Evolutionary conservation across 2,329 filamentous ascomycete genomes (phyloP), one percentile per base, ranked within the genome.

Genomic region (Aspergillus fumigatiaffinis): DNA sequence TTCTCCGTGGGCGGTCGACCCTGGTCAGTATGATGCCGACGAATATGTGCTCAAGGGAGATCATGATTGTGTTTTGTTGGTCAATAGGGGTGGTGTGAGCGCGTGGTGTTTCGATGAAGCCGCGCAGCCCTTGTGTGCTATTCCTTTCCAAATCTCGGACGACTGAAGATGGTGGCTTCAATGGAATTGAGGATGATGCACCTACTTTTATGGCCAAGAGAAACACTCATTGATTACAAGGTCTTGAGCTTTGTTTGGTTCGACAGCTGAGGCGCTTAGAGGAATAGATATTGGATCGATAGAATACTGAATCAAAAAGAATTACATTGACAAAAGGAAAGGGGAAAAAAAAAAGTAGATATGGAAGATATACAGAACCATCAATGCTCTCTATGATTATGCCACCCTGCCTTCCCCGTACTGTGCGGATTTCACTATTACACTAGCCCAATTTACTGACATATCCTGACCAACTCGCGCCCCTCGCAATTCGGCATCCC

Each of bases 31-130:
- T 42, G 53, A 51, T 48, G 38, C 25, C 4, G 47, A 49, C 26
- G 32, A 35, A 26, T 54, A 52, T n/a, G 44, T 53, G 21, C 51
- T 65, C 21, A 58, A 56, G 25, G 67, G 65, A 3, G 66, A 69
- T 55, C 49, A 53, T 7, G 49, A 56, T 14, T 64, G 62, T 52
- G 52, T 65, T 21, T 50, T 66, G 8, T 48, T 66, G 47, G 41
- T 60, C 4, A 55, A 62, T 55, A 52, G 55, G 8, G 53, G 29
- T 5, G 63, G 62, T 17, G 20, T 63, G 42, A 57, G 57, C 48
- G 55, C 67, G 4, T 71, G 65, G 68, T 64, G 54, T 44, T 70
- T 72, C 54, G 57, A 66, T 47, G 61, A 58, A 52, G 48, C 32
- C 3, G 46, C 32, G 5, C 51, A 35, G 14, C 44, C 41, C 2